Conservation (phyloP, 2,329 filamentous ascomycete species). For the Neonectria magnoliae region DNA sequence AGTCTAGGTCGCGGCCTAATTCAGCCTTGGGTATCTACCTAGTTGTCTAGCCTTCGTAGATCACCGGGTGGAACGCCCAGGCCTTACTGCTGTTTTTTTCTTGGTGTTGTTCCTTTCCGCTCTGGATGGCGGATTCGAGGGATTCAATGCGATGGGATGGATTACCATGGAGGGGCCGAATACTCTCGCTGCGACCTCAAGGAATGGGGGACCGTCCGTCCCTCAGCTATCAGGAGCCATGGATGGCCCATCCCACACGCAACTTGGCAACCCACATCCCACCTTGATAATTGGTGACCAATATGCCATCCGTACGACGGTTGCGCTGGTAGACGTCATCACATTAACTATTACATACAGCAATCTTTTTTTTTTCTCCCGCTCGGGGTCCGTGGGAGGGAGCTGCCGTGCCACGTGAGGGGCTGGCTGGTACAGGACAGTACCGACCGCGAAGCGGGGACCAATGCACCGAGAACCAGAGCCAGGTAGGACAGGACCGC, state of each 20-base stretch:
- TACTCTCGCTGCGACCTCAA: background rate
- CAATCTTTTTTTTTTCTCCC: background rate
- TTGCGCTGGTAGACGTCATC: background rate
- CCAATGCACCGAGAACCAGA: background rate
- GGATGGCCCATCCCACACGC: background rate
- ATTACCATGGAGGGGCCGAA: background rate
- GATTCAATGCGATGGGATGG: background rate
- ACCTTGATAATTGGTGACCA: background rate
- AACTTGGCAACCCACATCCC: background rate
- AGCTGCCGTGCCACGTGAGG: constrained; percentile 15
- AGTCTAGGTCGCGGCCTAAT: background rate
- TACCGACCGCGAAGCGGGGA: background rate
- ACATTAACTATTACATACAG: background rate
- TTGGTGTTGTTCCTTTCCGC: background rate
- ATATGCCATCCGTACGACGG: constrained; percentile 2
- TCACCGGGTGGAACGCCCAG: background rate
- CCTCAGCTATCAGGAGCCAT: background rate
- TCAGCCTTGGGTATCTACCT: background rate
- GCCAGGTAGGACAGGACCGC: background rate
- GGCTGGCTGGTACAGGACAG: background rate
- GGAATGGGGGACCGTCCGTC: background rate
- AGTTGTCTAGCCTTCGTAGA: background rate
- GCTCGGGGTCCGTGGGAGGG: background rate
- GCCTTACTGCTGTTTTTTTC: background rate
- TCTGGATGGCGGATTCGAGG: background rate